These are phyloP conservation scores for Ustilago tritici DNA, from an alignment of 1,284 basidiomycete species.

Conservation along the genomic window DNA sequence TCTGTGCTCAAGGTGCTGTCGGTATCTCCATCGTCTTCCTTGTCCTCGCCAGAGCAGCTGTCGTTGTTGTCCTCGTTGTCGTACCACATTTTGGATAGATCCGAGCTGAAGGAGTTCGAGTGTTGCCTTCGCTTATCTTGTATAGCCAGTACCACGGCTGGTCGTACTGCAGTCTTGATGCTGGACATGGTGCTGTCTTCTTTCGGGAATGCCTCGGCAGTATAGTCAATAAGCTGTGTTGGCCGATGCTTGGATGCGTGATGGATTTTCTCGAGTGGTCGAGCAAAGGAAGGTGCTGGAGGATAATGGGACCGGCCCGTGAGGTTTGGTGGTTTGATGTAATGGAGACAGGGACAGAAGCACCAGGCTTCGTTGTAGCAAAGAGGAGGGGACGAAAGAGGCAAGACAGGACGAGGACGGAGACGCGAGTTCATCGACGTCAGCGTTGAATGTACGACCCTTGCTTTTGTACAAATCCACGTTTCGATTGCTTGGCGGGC, in stretches of 20 bases:
- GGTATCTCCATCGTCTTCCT: constrained; percentile 21
- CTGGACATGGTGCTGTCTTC: constrained; percentile 1
- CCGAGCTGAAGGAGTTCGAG: constrained; percentile 3
- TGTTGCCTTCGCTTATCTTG: not conserved
- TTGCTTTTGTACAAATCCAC: constrained; percentile 8
- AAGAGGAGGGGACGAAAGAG: not conserved
- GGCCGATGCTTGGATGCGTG: not conserved
- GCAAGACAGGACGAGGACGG: not conserved
- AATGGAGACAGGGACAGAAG: constrained; percentile 11
- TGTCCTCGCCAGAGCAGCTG: constrained; percentile 17
- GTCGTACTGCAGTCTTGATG: not conserved
- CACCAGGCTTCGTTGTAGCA: constrained; percentile 21
- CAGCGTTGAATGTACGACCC: not conserved
- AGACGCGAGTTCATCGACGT: constrained; percentile 6
- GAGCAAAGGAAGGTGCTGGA: constrained; percentile 1
- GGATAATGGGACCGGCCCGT: not conserved
- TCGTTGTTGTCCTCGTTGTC: constrained; percentile 28
- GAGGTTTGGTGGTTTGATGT: not conserved
- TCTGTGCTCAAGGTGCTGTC: constrained; percentile 31
- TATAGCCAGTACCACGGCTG: not conserved
- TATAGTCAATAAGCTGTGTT: not conserved
- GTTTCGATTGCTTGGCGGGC: not conserved
- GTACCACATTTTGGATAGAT: constrained; percentile 16
- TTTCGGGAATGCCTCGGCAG: not conserved
- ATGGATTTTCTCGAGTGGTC: not conserved